These are phyloP conservation scores for Sindora glabra DNA, from an alignment of 306 rosid species.

Conservation along the genomic window DNA sequence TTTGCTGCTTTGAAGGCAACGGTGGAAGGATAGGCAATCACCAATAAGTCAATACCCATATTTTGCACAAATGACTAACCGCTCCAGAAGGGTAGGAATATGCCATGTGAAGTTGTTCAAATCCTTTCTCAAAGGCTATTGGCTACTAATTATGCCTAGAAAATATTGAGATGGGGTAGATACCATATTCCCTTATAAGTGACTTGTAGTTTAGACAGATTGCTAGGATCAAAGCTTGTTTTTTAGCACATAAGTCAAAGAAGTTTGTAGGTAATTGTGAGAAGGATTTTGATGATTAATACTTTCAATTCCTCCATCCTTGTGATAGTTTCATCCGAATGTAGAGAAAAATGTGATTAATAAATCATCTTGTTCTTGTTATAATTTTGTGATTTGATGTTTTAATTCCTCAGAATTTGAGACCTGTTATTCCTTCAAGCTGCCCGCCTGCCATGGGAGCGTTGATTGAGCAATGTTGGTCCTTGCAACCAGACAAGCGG, in stretches of 20 bases:
- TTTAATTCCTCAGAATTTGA: constrained; percentile 49
- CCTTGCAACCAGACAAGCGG: constrained; percentile 67
- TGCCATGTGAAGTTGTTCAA: background rate
- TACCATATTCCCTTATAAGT: too few species aligned
- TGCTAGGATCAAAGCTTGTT: background rate
- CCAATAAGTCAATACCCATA: background rate
- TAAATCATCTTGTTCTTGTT: background rate
- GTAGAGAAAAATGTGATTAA: background rate
- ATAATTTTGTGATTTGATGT: background rate
- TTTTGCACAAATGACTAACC: background rate
- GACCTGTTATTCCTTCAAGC: constrained; percentile 55
- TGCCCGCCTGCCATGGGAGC: constrained; percentile 72
- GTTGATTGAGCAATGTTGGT: constrained; percentile 89
- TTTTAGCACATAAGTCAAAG: background rate
- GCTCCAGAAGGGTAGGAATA: background rate
- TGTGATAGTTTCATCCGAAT: too few species aligned
- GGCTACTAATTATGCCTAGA: too few species aligned
- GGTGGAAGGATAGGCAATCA: background rate
- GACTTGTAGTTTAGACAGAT: too few species aligned
- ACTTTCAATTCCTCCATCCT: too few species aligned
- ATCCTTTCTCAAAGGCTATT: background rate
- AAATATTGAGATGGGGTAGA: too few species aligned
- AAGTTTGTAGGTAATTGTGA: background rate
- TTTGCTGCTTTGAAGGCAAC: background rate
- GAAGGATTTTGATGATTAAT: too few species aligned